Evolutionary conservation across 2,329 filamentous ascomycete genomes (phyloP).

Genomic region (Diaporthe vaccinii): DNA sequence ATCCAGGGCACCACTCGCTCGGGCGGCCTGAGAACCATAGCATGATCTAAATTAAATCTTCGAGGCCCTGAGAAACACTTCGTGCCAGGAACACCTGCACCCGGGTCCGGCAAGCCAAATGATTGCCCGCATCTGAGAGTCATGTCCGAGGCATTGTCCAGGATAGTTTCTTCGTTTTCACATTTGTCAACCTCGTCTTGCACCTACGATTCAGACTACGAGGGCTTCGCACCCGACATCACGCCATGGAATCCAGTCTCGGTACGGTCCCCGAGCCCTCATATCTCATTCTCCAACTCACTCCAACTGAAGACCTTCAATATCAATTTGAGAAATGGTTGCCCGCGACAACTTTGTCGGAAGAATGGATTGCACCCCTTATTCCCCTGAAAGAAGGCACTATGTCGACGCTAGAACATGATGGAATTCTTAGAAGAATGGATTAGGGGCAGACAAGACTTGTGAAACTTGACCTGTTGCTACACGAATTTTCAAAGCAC

Average conservation of each 20-base stretch:
- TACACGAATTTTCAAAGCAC: background rate
- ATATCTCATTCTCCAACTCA: background rate
- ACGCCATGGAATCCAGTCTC: background rate
- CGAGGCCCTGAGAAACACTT: background rate
- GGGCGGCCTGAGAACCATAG: background rate
- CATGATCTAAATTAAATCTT: background rate
- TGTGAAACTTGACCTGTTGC: slow-evolving; percentile 1
- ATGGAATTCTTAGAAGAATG: background rate
- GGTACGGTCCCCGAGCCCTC: too few species aligned
- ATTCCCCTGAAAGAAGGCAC: background rate
- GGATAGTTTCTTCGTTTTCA: background rate
- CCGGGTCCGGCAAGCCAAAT: background rate
- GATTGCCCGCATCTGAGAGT: background rate
- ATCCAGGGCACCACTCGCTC: background rate
- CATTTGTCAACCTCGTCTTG: background rate
- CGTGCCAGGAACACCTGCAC: background rate
- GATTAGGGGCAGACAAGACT: background rate
- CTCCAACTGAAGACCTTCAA: background rate
- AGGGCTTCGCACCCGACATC: background rate
- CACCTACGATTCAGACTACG: background rate
- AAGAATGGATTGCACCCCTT: too few species aligned
- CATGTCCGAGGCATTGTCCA: background rate
- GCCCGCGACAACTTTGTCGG: background rate
- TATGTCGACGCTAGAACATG: background rate
- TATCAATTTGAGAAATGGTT: too few species aligned